phyloP scores from a whole-genome alignment of 257 asterid genomes.

The Marsdenia floribunda region DNA sequence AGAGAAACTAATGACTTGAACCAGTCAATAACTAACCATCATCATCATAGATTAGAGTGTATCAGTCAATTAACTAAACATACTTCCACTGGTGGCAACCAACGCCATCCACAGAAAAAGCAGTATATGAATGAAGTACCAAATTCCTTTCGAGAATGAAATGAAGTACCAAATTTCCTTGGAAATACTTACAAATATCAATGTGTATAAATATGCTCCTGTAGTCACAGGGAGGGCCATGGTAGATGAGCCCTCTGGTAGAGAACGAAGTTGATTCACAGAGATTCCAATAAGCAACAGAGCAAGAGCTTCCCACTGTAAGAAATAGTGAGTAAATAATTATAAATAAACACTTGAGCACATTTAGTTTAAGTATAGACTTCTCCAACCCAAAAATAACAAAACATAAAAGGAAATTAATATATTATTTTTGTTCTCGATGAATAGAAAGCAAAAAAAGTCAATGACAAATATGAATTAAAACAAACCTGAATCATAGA shows the following conservation, averaged over 20 bases:
- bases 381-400: neutral
- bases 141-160: neutral
- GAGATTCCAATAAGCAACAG: slow-evolving; percentile 93
- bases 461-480: neutral
- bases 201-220: slow-evolving; percentile 72
- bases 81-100: neutral
- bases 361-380: neutral
- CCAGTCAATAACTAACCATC: neutral
- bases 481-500: slow-evolving; percentile 87
- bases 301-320: slow-evolving; percentile 99
- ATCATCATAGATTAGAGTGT: neutral
- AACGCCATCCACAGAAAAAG: neutral
- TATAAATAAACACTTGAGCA: neutral
- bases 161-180: slow-evolving; percentile 1
- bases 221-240: slow-evolving; percentile 87
- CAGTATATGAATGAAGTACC: neutral
- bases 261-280: slow-evolving; percentile 85
- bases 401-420: neutral
- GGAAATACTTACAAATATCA: slow-evolving; percentile 80
- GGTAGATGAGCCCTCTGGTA: slow-evolving; percentile 73
- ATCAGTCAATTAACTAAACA: neutral
- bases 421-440: neutral
- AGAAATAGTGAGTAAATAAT: slow-evolving; percentile 4
- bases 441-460: neutral
- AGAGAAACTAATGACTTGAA: neutral